Evolutionary conservation across 441 rosid genomes (phyloP), one percentile per base, ranked within the genome.

Genomic region (Biscutella auriculata): DNA sequence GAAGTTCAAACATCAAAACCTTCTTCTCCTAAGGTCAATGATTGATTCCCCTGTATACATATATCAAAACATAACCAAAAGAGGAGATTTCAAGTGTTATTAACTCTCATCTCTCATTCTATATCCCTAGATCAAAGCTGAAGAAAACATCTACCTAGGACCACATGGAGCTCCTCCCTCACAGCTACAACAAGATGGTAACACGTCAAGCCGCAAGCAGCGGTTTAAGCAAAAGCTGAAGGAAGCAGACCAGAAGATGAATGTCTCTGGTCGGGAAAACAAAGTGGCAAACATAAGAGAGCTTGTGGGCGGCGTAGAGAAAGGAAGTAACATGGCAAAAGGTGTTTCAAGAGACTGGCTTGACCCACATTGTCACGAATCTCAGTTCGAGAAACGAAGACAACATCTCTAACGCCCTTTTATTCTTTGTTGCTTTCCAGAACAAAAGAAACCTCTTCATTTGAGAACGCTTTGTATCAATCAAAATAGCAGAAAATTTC

Each of bases 141-240:
- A 85, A 77, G 95, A 85, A 65, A 77, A 48, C 62, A 85, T 85
- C 63, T 88, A 92, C 79, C 65, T 88, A 50, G 95, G 98, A 58
- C 98, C 95, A 25, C 95, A 82, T 44, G 96, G 95, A 39, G 91
- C 96, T 11, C 93, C 91, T 17, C 91, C 87, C 16, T 80, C 93
- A 76, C 90, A 74, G 62, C 81, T 65, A n/a, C n/a, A n/a, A 35
- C 72, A 48, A 72, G 86, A 79, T 57, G 72, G 71, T 62, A 83
- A 73, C 60, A 13, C 72, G 1, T 65, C 79, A 5, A 76, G 77
- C 60, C 91, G 86, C 11, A 91, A 88, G 83, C 96, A 91, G 61
- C 76, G 82, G 27, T 79, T 88, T 36, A 92, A 81, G 79, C 91
- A 81, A 76, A 92, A 79, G 73, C 81, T 92, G 10, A 85, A 79